Conservation (phyloP, 2,329 filamentous ascomycete genomes). For the Beauveria bassiana region DNA sequence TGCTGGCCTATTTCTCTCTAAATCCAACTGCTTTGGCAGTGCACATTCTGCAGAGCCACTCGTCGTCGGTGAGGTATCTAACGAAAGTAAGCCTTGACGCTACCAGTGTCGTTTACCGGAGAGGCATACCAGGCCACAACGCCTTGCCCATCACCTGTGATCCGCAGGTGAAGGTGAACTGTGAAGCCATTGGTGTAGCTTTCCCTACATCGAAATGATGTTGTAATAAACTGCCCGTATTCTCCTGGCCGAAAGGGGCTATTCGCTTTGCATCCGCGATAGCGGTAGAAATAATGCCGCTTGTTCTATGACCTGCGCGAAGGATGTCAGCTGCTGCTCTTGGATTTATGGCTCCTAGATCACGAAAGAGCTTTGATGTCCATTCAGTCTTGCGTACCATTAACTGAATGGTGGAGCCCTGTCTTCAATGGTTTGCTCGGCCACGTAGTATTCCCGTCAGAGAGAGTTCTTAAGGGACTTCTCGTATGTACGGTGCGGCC, state of each 20-base stretch:
- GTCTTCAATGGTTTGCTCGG: constrained; percentile 38
- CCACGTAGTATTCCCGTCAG: constrained; percentile 53
- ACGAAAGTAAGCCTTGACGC: neutral
- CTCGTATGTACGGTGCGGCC: constrained; percentile 58
- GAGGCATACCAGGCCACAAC: constrained; percentile 56
- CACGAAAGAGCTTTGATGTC: too few species aligned
- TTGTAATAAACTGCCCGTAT: constrained; percentile 33
- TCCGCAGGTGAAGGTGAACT: constrained; percentile 96
- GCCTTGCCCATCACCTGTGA: constrained; percentile 77
- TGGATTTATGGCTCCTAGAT: neutral
- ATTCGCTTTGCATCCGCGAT: constrained; percentile 80
- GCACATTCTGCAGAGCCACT: constrained; percentile 13
- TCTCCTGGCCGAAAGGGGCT: constrained; percentile 63
- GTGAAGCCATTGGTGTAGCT: constrained; percentile 63
- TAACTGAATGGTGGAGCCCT: constrained; percentile 18
- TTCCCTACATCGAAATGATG: constrained; percentile 67
- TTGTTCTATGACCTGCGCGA: constrained; percentile 35
- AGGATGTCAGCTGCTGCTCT: neutral
- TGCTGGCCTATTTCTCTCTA: constrained; percentile 13
- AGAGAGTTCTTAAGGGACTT: constrained; percentile 52
- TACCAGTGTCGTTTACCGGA: too few species aligned
- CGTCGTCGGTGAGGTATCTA: constrained; percentile 17
- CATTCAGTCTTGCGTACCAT: neutral
- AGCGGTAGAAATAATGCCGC: constrained; percentile 82
- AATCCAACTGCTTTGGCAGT: neutral